Base-by-base conservation (phyloP, 768 basidiomycete species). In the Agrocybe chaxingu region DNA sequence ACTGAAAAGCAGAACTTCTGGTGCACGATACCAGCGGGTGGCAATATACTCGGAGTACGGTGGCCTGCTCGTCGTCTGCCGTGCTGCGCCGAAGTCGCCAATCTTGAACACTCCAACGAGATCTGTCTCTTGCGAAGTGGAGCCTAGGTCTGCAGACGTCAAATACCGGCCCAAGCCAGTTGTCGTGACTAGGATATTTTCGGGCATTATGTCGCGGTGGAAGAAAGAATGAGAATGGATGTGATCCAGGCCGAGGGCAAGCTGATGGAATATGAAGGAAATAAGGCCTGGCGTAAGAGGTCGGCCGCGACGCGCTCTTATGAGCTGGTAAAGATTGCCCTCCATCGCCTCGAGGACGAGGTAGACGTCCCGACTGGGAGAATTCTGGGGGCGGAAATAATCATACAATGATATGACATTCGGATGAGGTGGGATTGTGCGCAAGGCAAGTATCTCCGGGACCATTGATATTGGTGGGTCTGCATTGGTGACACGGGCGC, bases 261-360 rank as follows among this genome's bases (percentile, higher is more conserved):
- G 86, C 69, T 98, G 95, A 47, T 80, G 81, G 64, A 95, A 94
- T 57, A 96, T 89, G 57, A 88, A 90, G 16, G 92, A 89, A 54
- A 93, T 85, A 54, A 98, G 84, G 53, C 94, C 94, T 18, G 89
- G 88, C 13, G 94, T 92, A 53, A 97, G 80, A 3, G 90, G 81
- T 54, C 92, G 83, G 46, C 92, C 92, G 67, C 88, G 89, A 45
- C 95, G 84, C 29, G 91, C 81, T 70, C 92, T 95, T 66, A 94
- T 92, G 70, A 98, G 87, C 62, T 98, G 95, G 70, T 94, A 96
- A 40, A 98, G 81, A 69, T 97, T 97, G 58, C 95, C 95, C 69
- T 98, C 95, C 95, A 97, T 96, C 62, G 92, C 91, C 68, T 95
- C 95, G 66, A 97, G 92, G 39, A 96, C 93, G 61, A 97, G 93